A percentile compares a stretch with the other conserved stretches of the same genome.
Evolutionary conservation across 106 monocot species (phyloP).

Genomic region (Chionographis japonica): DNA sequence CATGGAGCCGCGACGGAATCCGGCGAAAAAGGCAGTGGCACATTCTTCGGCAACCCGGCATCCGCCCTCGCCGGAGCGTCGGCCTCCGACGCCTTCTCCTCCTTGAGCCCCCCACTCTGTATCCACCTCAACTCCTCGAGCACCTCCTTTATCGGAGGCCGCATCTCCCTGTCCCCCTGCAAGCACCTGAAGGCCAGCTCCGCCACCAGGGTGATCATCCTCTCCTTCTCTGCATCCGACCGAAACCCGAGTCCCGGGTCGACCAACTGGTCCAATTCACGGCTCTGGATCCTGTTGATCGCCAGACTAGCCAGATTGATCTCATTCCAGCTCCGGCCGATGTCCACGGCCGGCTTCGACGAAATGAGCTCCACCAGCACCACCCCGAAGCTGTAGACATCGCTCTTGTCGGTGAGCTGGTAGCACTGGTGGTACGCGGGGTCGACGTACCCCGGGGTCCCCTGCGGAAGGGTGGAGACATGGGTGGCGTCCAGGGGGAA

Average conservation of each 20-base stretch:
- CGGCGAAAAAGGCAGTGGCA: slow-evolving; percentile 12
- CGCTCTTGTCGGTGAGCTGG: slow-evolving; percentile 55
- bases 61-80: slow-evolving; percentile 13
- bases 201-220: slow-evolving; percentile 38
- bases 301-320: slow-evolving; percentile 44
- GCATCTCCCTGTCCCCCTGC: slow-evolving; percentile 34
- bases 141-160: slow-evolving; percentile 49
- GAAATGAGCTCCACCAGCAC: slow-evolving; percentile 53
- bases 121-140: slow-evolving; percentile 30
- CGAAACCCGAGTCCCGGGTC: slow-evolving; percentile 30
- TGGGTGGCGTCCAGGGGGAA: slow-evolving; percentile 46
- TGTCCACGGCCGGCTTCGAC: slow-evolving; percentile 55
- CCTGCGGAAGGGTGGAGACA: slow-evolving; percentile 59
- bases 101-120: slow-evolving; percentile 2
- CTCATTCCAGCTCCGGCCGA: slow-evolving; percentile 32
- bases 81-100: slow-evolving; percentile 1
- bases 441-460: slow-evolving; percentile 60
- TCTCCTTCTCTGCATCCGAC: slow-evolving; percentile 13
- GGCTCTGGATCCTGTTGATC: slow-evolving; percentile 39
- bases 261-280: slow-evolving; percentile 36
- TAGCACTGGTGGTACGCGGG: slow-evolving; percentile 54
- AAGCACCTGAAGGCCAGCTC: slow-evolving; percentile 57
- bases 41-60: slow-evolving; percentile 15
- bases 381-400: slow-evolving; percentile 68
- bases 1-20: slow-evolving; percentile 21